Base-by-base conservation (phyloP, 306 rosid species). In the Aeschynomene evenia region DNA sequence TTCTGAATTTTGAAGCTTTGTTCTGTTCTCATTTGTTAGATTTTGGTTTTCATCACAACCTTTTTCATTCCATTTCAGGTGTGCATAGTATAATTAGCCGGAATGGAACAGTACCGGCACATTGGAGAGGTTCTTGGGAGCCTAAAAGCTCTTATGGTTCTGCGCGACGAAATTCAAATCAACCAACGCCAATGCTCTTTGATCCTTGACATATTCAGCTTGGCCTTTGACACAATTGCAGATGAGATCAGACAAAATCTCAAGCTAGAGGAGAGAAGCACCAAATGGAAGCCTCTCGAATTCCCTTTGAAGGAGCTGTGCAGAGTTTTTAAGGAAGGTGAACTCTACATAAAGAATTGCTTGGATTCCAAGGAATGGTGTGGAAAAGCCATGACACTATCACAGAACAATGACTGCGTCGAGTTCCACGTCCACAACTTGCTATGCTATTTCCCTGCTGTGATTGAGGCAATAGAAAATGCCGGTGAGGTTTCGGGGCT, bases 101-200 rank as follows among this genome's bases (percentile, higher is more conserved):
- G 91, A 85, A 95, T 95, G 99, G 99, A 95, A 70, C 95, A 91
- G 60, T 89, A 89, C 90, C 97, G 99, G 90, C 97, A 75, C 19
- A 84, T 95, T 4, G 99, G 99, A 28, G 99, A 95, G 91, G 91
- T 87, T 43, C 64, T 91, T 43, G 99, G 99, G 39, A 89, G 99
- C 57, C 18, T 95, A 63, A 95, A 86, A 76, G 96, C 97, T 36
- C 78, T 95, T 0, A 89, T 91, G 96, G 89, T 89, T 28, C 53
- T 95, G 42, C 86, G 85, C 14, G 97, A 95, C 0, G 96, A 89
- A 31, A 89, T 84, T 68, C 92, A 79, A 83, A 83, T 95, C 68
- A 87, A 91, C 46, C 88, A 72, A 34, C 77, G 85, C 0, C 97
- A 91, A 51, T 95, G 97, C 46, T 40, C 71, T 64, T 80, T 95